Evolutionary conservation across 441 rosid species (phyloP), one percentile per base, ranked within the genome.

Genomic region (Gossypium aridum): DNA sequence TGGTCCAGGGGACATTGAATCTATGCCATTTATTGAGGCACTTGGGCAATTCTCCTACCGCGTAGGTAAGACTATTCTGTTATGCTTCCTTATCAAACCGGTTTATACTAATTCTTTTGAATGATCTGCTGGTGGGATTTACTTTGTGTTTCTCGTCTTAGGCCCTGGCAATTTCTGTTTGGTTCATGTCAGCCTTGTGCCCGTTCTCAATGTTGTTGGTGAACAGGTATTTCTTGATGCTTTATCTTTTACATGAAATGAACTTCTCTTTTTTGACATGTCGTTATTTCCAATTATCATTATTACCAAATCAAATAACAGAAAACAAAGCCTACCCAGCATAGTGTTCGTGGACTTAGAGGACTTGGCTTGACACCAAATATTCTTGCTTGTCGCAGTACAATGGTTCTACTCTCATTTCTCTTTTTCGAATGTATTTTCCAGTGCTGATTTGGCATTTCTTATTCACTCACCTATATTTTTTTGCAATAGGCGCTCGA

Each of bases 241-340:
- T 43, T 69, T 14, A 20, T 14, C 9, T 25, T 70, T 20, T 67
- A 12, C 1, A 4, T 68, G 43, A 14, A 39, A 68, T 25, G 25
- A 39, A 74, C 28, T 59, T 78, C 16, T 63, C 4, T 43, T 34
- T 34, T 20, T n/a, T 22, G 59, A 54, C 39, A 49, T 8, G 6
- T 25, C 20, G 25, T 54, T 57, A 55, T 10, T 14, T 51, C 57
- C 49, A 37, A 17, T 71, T 72, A 28, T 64, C 28, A 26, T 45
- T 74, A 43, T 34, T 16, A 26, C 56, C 12, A 19, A 74, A 78
- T 37, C 73, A 53, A 64, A 10, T 77, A 84, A 76, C 88, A 93
- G 98, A 93, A 93, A 77, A 91, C 98, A 2, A 93, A 93, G 80
- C 98, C 98, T 70, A 93, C 98, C 73, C 98, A 93, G 83, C 98